These are phyloP conservation scores for Beauveria asiatica DNA, from an alignment of 2,329 filamentous ascomycete genomes.

Conservation along the genomic window DNA sequence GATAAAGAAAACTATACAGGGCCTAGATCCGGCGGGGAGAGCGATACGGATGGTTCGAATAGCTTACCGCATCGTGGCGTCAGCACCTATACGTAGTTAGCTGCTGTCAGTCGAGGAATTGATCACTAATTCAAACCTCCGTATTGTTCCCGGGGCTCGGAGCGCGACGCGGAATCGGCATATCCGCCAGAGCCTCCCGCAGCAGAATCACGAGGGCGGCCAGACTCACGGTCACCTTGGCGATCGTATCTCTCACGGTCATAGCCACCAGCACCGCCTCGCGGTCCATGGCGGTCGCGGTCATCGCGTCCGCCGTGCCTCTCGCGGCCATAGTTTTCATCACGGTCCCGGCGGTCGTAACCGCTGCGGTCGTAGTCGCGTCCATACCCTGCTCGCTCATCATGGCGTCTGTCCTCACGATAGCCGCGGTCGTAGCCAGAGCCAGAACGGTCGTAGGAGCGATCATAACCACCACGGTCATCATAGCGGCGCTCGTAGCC, in stretches of 20 bases:
- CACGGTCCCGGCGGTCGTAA: constrained; percentile 28
- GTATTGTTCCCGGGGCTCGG: constrained; percentile 36
- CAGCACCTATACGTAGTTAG: constrained; percentile 25
- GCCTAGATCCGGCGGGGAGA: constrained; percentile 1
- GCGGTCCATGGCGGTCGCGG: constrained; percentile 33
- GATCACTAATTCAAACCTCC: constrained; percentile 28
- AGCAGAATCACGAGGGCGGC: constrained; percentile 31
- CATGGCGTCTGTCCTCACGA: constrained; percentile 16
- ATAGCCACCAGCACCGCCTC: constrained; percentile 33
- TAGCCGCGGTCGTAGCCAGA: constrained; percentile 31
- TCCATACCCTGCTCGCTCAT: constrained; percentile 34
- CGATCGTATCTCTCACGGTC: constrained; percentile 43
- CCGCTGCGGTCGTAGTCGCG: constrained; percentile 48
- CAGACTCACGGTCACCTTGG: constrained; percentile 30
- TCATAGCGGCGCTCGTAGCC: constrained; percentile 30
- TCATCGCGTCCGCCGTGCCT: constrained; percentile 38
- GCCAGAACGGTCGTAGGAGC: constrained; percentile 27
- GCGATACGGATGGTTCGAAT: constrained; percentile 1
- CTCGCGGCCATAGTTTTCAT: constrained; percentile 30
- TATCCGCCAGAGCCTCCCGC: constrained; percentile 28
- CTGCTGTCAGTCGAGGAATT: neutral
- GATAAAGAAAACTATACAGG: constrained; percentile 8
- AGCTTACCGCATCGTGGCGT: constrained; percentile 21
- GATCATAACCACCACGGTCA: constrained; percentile 18
- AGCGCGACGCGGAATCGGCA: constrained; percentile 32